Conservation (phyloP, 2,329 filamentous ascomycete genomes). For the Apiospora rasikravindrae region DNA sequence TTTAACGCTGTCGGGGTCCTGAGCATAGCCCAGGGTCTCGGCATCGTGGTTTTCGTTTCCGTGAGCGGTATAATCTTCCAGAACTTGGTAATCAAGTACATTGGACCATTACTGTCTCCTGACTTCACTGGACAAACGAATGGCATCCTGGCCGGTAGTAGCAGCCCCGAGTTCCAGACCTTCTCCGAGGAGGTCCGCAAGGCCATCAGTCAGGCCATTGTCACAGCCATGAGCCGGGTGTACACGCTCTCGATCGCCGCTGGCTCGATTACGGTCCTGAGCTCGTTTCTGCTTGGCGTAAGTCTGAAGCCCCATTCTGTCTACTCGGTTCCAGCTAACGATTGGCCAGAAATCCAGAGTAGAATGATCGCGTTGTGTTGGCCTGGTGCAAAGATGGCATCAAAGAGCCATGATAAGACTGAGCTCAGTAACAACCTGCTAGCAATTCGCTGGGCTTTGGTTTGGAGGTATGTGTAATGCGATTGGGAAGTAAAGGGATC, state of each 20-base stretch:
- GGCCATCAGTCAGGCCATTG: background rate
- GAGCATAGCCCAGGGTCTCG: background rate
- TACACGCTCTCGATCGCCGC: background rate
- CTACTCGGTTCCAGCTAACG: too few relatives aligned
- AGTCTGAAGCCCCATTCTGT: background rate
- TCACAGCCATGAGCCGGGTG: background rate
- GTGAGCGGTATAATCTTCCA: background rate
- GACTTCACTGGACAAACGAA: background rate
- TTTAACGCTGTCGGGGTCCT: slow-evolving; percentile 8
- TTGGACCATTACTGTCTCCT: background rate
- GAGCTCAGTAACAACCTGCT: too few relatives aligned
- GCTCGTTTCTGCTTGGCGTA: background rate
- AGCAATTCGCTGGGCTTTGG: too few relatives aligned
- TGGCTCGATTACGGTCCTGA: background rate
- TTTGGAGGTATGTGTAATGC: too few relatives aligned
- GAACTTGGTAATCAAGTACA: background rate
- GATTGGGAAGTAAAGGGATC: too few relatives aligned
- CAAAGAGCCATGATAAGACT: too few relatives aligned
- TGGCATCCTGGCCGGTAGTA: background rate
- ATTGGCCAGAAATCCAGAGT: too few relatives aligned
- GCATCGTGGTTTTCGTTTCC: slow-evolving; percentile 2
- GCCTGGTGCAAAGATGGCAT: too few relatives aligned
- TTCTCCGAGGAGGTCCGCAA: background rate
- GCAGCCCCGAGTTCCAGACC: background rate
- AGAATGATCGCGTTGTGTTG: too few relatives aligned